Base-by-base conservation (phyloP, 305 asterid species). In the Fraxinus latifolia region DNA sequence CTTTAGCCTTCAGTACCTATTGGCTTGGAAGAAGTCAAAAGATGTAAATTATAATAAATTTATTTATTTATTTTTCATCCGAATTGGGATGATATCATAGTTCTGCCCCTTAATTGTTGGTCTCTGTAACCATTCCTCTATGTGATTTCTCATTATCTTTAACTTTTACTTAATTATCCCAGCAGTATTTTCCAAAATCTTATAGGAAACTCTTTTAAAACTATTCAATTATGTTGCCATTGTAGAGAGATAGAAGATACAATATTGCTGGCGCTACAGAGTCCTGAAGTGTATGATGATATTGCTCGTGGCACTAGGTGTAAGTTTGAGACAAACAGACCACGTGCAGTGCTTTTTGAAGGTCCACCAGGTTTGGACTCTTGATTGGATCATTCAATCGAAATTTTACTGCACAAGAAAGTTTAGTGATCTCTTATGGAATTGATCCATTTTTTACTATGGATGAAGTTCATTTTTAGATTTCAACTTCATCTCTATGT, bases 271-370 rank as follows among this genome's bases (percentile, higher is more conserved):
- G 98, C 98, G 81, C 85, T 96, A 74, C 93, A 89, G 89, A 90
- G 93, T 81, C 98, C 99, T 84, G 98, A 96, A 89, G 93, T 96
- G 68, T 96, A 96, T 84, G 98, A 96, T 86, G 92, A 92, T 74
- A 93, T 96, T 89, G 97, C 98, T 84, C 97, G 93, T 77, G 98
- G 97, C 67, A 96, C 99, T 47, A 91, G 98, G 72, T 84, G 93
- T 72, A 96, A 94, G 87, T 96, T 96, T 82, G 98, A 94, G 95
- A 86, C 97, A 23, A 96, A 93, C 85, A 88, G 99, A 87, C 99
- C 99, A 39, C 95, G 95, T 74, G 98, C 98, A 19, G 98, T 96
- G 74, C 91, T 96, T 74, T 96, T 94, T 86, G 99, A 96, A 92
- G 99, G 99, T 80, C 99, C 99, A 82, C 98, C 99, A 90, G 99